Base-by-base conservation (phyloP, 2,329 filamentous ascomycete genomes). In the Dothidotthia symphoricarpi region DNA sequence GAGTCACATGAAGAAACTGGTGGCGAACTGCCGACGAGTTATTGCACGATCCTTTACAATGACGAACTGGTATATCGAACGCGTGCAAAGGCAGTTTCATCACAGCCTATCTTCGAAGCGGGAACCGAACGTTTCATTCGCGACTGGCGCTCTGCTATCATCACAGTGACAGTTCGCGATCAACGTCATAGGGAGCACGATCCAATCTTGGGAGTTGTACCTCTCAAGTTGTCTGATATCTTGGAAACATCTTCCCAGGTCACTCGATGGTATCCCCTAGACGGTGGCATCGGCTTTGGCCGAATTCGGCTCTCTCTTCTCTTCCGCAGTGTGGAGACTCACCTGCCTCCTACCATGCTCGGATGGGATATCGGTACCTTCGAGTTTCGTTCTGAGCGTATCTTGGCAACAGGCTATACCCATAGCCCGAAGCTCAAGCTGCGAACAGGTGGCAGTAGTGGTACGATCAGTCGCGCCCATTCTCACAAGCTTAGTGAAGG, bases 291-390 rank as follows among this genome's bases (percentile, higher is more conserved):
- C 47, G 72, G 93, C 1, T 97, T 93, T 49, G 93, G 93, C 26
- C 85, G 91, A 6, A 78, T 95, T 43, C 84, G 90, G 27, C 85
- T 98, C 51, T 95, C 88, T 1, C 69, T 97, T 3, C 76, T 97
- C 3, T 95, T 96, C 78, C 83, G 91, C 17, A 90, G 87, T 17
- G 80, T 96, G 28, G 90, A 95, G 64, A 85, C 91, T 36, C 82
- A 82, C 30, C 75, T 97, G 1, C 90, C 90, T n/a, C 86, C 86
- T 0, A 72, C 82, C 27, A 85, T 95, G 67, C 77, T 96, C 4
- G 89, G 91, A 8, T 97, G 91, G 87, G 88, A 96, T 44, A 87
- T 97, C 28, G 93, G 93, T 24, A 95, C 91, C 0, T 95, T 97
- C 59, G 85, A 95, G 59, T 94, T 97, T 61, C 70, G 78, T 0